Conservation (phyloP, 306 rosid genomes). For the Luffa acutangula region DNA sequence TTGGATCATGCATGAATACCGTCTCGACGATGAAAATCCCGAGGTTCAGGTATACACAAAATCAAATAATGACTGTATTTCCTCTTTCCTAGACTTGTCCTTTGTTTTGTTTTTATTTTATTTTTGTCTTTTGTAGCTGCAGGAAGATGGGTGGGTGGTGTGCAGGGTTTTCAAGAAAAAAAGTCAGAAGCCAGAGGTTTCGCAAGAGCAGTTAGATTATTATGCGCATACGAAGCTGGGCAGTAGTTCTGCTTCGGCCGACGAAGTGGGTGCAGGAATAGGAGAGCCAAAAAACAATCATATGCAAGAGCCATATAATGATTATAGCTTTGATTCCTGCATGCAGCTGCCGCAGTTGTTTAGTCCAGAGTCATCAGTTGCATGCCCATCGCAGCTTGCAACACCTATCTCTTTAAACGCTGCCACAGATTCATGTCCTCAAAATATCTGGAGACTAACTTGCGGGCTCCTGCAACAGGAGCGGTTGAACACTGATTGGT, state of each 20-base stretch:
- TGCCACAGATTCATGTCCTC: conserved; percentile 16
- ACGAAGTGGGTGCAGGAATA: neutral
- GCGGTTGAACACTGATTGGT: conserved; percentile 64
- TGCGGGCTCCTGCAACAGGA: conserved; percentile 31
- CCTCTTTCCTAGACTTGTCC: neutral
- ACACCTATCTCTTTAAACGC: conserved; percentile 34
- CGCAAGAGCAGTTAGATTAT: conserved; percentile 24
- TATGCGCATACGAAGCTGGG: conserved; percentile 23
- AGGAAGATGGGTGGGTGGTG: conserved; percentile 99
- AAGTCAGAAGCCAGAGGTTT: conserved; percentile 36
- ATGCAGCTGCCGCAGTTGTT: conserved; percentile 84
- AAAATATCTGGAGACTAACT: conserved; percentile 35
- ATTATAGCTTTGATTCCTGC: conserved; percentile 44
- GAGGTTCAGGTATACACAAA: conserved; percentile 49
- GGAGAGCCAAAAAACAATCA: conserved; percentile 49
- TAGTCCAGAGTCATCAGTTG: conserved; percentile 52
- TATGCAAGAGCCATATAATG: conserved; percentile 31
- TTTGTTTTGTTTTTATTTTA: no score
- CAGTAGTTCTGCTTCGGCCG: conserved; percentile 14
- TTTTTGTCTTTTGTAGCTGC: neutral
- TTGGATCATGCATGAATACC: conserved; percentile 99
- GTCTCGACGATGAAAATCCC: conserved; percentile 64
- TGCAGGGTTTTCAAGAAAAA: conserved; percentile 95
- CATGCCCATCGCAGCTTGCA: conserved; percentile 7
- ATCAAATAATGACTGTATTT: neutral